A percentile compares a stretch with the other conserved stretches of the same genome.
Conservation (phyloP, 805 yeast species). For the Candida oleophila region DNA sequence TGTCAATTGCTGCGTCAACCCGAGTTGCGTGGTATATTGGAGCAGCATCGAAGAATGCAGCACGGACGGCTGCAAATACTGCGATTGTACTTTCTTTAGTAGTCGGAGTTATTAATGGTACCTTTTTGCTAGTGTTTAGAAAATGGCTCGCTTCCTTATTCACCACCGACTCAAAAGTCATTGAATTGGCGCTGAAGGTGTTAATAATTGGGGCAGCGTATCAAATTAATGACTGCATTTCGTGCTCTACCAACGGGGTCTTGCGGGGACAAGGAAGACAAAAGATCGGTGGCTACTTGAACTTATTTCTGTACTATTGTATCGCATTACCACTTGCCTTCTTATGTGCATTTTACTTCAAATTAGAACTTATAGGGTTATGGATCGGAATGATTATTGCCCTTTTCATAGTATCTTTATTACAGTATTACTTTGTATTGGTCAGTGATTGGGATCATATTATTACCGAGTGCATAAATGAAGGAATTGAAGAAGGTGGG, state of each 20-base stretch:
- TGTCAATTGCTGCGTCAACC: constrained; percentile 73
- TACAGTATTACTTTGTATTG: constrained; percentile 41
- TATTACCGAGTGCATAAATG: constrained; percentile 39
- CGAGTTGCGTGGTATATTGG: constrained; percentile 78
- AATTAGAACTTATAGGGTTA: constrained; percentile 42
- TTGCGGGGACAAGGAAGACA: constrained; percentile 61
- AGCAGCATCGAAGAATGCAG: constrained; percentile 48
- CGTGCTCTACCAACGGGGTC: constrained; percentile 52
- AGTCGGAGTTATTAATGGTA: constrained; percentile 37
- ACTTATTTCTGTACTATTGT: constrained; percentile 46
- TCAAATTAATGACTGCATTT: constrained; percentile 50
- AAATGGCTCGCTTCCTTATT: constrained; percentile 38
- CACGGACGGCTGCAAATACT: constrained; percentile 35
- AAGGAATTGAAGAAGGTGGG: constrained; percentile 39
- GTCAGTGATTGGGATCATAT: constrained; percentile 44
- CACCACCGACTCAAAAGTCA: constrained; percentile 38
- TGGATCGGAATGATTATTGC: constrained; percentile 51
- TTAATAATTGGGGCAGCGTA: constrained; percentile 49
- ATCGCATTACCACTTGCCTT: constrained; percentile 51
- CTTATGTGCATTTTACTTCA: constrained; percentile 40
- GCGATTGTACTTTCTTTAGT: constrained; percentile 30
- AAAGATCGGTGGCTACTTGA: constrained; percentile 53
- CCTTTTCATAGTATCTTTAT: constrained; percentile 37
- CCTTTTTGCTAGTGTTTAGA: constrained; percentile 37
- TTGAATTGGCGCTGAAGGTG: constrained; percentile 37